These are phyloP conservation scores for Bifiguratus adelaidae DNA, from an alignment of 192 early-diverging fungal genomes.

Conservation along the genomic window DNA sequence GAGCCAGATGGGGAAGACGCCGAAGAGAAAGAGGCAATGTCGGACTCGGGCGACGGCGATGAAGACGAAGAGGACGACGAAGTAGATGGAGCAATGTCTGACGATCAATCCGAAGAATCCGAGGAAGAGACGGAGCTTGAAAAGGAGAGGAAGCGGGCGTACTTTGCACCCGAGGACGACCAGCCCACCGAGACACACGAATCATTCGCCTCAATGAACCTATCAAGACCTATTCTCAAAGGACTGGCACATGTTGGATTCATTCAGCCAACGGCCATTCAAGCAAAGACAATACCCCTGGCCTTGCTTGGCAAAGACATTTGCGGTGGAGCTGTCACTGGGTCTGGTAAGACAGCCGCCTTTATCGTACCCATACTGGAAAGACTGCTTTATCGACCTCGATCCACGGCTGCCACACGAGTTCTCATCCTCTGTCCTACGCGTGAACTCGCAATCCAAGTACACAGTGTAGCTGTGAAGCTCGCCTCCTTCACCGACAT, in stretches of 20 bases:
- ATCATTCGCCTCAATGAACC: conserved; percentile 85
- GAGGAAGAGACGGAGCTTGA: conserved; percentile 10
- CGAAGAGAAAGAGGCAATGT: conserved; percentile 34
- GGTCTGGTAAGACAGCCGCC: conserved; percentile 97
- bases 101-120: conserved; percentile 15
- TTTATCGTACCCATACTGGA: conserved; percentile 95
- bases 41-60: conserved; percentile 19
- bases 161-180: conserved; percentile 43
- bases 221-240: conserved; percentile 93
- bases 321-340: conserved; percentile 95
- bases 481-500: conserved; percentile 87
- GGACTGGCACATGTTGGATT: conserved; percentile 85
- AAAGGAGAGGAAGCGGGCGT: conserved; percentile 33
- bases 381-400: conserved; percentile 84
- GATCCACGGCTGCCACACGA: conserved; percentile 62
- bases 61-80: conserved; percentile 27
- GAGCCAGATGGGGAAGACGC: conserved; percentile 36
- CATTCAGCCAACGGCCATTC: conserved; percentile 89
- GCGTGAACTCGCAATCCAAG: conserved; percentile 95
- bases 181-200: conserved; percentile 37
- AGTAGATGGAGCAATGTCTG: conserved; percentile 16
- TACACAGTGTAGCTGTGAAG: conserved; percentile 82
- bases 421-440: conserved; percentile 94
- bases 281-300: conserved; percentile 84
- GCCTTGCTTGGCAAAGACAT: conserved; percentile 95